These are phyloP conservation scores for Auxenochlorella pyrenoidosa DNA, from an alignment of 139 green algal genomes.

Conservation along the genomic window DNA sequence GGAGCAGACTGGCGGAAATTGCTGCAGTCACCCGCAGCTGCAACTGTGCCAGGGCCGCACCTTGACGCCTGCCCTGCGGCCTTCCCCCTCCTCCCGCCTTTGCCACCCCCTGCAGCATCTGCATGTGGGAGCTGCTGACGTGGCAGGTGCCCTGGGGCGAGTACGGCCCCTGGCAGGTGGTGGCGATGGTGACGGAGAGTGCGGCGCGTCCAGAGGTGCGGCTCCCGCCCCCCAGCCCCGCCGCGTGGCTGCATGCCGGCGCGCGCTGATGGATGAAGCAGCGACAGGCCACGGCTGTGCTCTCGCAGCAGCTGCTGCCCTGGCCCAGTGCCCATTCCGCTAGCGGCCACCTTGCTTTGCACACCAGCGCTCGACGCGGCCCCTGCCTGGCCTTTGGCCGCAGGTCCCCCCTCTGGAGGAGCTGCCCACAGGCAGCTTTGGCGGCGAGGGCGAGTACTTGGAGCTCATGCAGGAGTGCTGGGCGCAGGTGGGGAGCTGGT, in stretches of 20 bases:
- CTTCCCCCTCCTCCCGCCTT: neutral
- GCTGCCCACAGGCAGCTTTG: conserved; percentile 20
- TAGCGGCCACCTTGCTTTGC: too few species aligned
- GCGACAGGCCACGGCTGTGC: too few species aligned
- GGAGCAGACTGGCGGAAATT: too few species aligned
- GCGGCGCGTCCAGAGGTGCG: conserved; percentile 33
- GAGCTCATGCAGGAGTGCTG: conserved; percentile 37
- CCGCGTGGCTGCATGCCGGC: too few species aligned
- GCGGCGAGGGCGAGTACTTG: conserved; percentile 26
- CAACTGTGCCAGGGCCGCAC: too few species aligned
- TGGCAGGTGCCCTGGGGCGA: conserved; percentile 81
- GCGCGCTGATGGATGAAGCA: too few species aligned
- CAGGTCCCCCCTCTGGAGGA: conserved; percentile 22
- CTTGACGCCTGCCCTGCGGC: too few species aligned
- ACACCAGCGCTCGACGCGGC: too few species aligned
- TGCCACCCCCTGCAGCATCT: conserved; percentile 1
- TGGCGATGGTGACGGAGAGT: conserved; percentile 31
- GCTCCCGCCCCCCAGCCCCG: neutral
- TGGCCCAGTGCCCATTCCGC: too few species aligned
- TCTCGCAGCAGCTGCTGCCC: too few species aligned
- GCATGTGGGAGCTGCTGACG: conserved; percentile 79
- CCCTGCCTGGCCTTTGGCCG: too few species aligned
- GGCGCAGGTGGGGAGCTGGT: neutral
- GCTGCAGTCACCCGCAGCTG: too few species aligned
- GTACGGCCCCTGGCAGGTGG: conserved; percentile 58